These are phyloP conservation scores for Phytophthora cajani DNA, from an alignment of 352 stramenopile species.

Conservation along the genomic window DNA sequence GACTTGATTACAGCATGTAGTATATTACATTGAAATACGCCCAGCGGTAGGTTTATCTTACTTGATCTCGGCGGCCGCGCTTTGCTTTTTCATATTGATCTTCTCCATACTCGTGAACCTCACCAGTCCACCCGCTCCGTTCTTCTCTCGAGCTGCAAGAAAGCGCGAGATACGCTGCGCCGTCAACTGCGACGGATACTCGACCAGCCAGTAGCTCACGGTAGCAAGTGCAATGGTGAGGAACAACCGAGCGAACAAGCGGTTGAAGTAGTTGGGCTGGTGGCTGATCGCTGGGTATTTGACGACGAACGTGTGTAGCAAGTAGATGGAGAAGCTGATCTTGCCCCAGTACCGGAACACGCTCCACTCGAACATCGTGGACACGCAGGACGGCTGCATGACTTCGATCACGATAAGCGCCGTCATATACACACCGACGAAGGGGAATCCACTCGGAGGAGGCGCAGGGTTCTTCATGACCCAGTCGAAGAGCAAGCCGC, in stretches of 20 bases:
- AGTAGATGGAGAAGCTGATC: slow-evolving; percentile 56
- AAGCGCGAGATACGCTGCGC: slow-evolving; percentile 37
- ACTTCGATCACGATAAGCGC: slow-evolving; percentile 47
- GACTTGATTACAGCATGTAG: slow-evolving; percentile 2
- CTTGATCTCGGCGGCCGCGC: slow-evolving; percentile 1
- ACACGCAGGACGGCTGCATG: slow-evolving; percentile 40
- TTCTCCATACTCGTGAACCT: slow-evolving; percentile 25
- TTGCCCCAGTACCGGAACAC: slow-evolving; percentile 46
- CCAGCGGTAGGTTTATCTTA: neutral
- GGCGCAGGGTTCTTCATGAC: slow-evolving; percentile 33
- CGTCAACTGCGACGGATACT: slow-evolving; percentile 53
- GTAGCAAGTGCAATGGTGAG: slow-evolving; percentile 39
- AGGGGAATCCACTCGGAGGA: slow-evolving; percentile 24
- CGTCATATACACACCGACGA: slow-evolving; percentile 36
- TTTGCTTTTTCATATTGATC: slow-evolving; percentile 19
- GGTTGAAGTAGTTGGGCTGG: slow-evolving; percentile 43
- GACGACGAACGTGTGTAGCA: slow-evolving; percentile 51
- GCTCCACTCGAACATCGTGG: slow-evolving; percentile 47
- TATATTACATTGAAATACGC: slow-evolving; percentile 15
- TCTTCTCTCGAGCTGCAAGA: slow-evolving; percentile 27
- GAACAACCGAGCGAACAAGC: slow-evolving; percentile 41
- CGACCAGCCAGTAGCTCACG: slow-evolving; percentile 40
- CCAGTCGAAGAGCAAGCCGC: slow-evolving; percentile 46
- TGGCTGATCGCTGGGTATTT: slow-evolving; percentile 19
- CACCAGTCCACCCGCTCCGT: slow-evolving; percentile 5